A percentile compares a stretch with the other conserved stretches of the same genome.
Conservation (phyloP, 192 early-diverging fungal species). For the Linderina pennispora region DNA sequence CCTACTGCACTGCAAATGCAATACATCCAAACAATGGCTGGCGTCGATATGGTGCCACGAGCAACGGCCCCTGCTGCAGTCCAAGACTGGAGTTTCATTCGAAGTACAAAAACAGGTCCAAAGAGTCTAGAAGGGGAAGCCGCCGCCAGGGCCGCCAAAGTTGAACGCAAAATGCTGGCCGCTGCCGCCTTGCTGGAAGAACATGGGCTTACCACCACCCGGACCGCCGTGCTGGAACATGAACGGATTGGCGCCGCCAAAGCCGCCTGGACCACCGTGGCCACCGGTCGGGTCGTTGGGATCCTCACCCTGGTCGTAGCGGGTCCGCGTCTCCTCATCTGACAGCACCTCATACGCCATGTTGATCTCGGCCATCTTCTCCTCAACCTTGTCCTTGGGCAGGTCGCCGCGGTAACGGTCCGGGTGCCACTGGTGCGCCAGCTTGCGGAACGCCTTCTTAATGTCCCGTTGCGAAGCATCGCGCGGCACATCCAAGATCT, state of each 20-base stretch:
- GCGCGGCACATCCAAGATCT: conserved; percentile 77
- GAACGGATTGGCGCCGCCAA: conserved; percentile 33
- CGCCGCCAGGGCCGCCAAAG: conserved; percentile 43
- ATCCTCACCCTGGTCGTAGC: conserved; percentile 73
- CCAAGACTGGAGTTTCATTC: no score
- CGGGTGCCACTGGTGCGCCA: conserved; percentile 84
- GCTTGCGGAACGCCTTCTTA: conserved; percentile 86
- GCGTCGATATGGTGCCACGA: no score
- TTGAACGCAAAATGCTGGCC: conserved; percentile 44
- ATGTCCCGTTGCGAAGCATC: conserved; percentile 73
- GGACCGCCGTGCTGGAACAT: conserved; percentile 52
- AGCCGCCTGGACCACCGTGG: conserved; percentile 26
- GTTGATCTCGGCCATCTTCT: conserved; percentile 92
- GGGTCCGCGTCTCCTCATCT: conserved; percentile 56
- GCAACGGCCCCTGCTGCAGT: no score
- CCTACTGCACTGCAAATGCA: no score
- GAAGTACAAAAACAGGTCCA: neutral
- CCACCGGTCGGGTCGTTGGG: conserved; percentile 66
- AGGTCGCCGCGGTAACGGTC: conserved; percentile 76
- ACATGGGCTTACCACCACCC: conserved; percentile 44
- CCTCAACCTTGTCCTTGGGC: conserved; percentile 65
- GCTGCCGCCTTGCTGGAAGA: conserved; percentile 51
- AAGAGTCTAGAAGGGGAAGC: conserved; percentile 36
- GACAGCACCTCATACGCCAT: conserved; percentile 84
- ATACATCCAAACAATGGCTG: no score